phyloP scores from a whole-genome alignment of 257 asterid species.

The Solanum chaucha region DNA sequence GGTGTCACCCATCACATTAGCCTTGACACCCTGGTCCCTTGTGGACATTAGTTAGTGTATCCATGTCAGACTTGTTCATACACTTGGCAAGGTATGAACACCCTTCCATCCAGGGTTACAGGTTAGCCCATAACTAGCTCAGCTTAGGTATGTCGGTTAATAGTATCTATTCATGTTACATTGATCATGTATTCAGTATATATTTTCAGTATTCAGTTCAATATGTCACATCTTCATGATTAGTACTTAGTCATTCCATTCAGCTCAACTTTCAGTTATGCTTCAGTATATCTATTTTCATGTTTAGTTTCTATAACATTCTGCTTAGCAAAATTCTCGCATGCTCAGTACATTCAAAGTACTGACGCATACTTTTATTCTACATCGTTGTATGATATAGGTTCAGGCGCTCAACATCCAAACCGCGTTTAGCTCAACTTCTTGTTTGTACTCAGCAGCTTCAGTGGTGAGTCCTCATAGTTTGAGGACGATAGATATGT shows the following conservation, averaged over 20 bases:
- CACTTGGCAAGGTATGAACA: background rate
- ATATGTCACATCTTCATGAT: no score
- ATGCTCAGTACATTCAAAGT: background rate
- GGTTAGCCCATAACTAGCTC: background rate
- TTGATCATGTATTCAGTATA: no score
- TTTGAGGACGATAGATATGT: background rate
- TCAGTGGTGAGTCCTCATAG: background rate
- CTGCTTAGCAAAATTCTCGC: no score
- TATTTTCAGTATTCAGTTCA: no score
- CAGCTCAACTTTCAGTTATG: no score
- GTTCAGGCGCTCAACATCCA: background rate
- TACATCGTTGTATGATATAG: background rate
- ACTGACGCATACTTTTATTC: background rate
- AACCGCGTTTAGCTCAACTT: background rate
- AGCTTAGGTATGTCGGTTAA: background rate
- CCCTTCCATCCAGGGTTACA: background rate
- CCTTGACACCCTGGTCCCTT: background rate
- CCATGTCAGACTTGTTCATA: background rate
- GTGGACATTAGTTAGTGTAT: background rate
- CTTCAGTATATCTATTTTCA: no score
- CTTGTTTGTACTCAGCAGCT: accelerated
- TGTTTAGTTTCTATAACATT: background rate
- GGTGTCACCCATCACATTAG: background rate
- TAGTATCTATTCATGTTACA: background rate
- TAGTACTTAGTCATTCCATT: background rate